Evolutionary conservation across 441 rosid species (phyloP), one percentile per base, ranked within the genome.

Genomic region (Populus trichocarpa): DNA sequence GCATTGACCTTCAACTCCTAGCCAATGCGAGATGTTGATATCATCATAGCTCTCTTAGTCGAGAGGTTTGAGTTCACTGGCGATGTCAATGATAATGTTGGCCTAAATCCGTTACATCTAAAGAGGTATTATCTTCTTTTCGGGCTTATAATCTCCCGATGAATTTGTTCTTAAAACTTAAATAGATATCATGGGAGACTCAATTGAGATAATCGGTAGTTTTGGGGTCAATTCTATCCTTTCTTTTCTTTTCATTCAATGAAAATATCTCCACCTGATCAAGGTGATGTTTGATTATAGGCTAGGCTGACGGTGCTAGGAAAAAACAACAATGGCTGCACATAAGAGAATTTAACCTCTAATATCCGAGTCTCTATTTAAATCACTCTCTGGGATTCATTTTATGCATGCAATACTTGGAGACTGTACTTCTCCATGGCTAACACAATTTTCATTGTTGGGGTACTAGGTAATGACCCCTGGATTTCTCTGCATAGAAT

Each of bases 371-470:
- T 25, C 6, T 53, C 3, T 16, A 6, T 53, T 53, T 53, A 53
- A 18, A 53, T 53, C 61, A 53, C n/a, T 53, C 61, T 53, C 59
- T 53, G 61, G 7, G 8, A 8, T 50, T 61, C 53, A 53, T 46
- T 35, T 5, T 57, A 25, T 1, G 5, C 28, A 30, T 65, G 72
- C 74, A 30, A 23, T 53, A 16, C 35, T 68, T 13, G 8, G 25
- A 42, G 16, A 7, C 40, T 33, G 12, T 59, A 75, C n/a, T 53
- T 18, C 25, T 50, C 67, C 78, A 88, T 87, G 89, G 85, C 83
- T 57, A 33, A n/a, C 80, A 42, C 78, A 72, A 85, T 81, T 86
- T 78, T 83, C 83, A 70, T 84, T 12, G 18, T 88, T 57, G 91
- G 89, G 69, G 74, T 88, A 36, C 72, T 88, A 12, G 89, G 91